These are phyloP conservation scores for Aspergillus hancockii DNA, from an alignment of 495 filamentous ascomycete genomes.

Conservation along the genomic window DNA sequence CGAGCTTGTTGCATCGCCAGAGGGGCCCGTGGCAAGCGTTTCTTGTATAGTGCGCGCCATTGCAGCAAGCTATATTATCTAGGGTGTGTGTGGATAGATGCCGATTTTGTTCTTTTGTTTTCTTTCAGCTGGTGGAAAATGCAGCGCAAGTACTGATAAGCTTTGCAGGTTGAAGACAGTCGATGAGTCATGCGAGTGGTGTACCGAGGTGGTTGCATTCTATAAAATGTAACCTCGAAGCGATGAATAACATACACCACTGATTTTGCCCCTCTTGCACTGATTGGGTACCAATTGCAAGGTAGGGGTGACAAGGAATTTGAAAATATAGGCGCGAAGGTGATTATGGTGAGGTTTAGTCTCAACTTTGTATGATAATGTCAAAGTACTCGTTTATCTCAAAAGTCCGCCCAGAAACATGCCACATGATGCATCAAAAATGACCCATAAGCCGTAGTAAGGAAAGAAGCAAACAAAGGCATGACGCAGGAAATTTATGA, in stretches of 20 bases:
- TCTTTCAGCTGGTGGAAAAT: background rate
- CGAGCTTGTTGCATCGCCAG: background rate
- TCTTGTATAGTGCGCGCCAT: slow-evolving; percentile 36
- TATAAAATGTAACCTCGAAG: background rate
- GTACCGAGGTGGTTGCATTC: background rate
- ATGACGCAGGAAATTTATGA: slow-evolving; percentile 15
- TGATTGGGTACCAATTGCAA: too few relatives aligned
- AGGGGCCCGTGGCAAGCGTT: slow-evolving; percentile 14
- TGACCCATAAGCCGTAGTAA: slow-evolving; percentile 3
- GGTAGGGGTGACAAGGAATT: background rate
- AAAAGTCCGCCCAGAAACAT: slow-evolving; percentile 7
- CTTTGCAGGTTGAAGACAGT: too few relatives aligned
- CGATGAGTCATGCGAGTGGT: background rate
- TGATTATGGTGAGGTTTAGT: background rate
- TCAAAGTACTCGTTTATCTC: slow-evolving; percentile 5
- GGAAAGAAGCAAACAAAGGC: slow-evolving; percentile 11
- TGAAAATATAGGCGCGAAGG: background rate
- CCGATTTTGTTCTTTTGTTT: background rate
- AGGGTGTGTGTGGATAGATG: background rate
- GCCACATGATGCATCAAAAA: slow-evolving; percentile 15
- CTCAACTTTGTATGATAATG: slow-evolving; percentile 13
- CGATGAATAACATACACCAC: too few relatives aligned
- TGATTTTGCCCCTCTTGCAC: too few relatives aligned
- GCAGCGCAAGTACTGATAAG: too few relatives aligned
- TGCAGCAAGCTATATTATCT: background rate